Evolutionary conservation across 2,329 filamentous ascomycete genomes (phyloP).

Genomic region (Pseudofabraea citricarpa): DNA sequence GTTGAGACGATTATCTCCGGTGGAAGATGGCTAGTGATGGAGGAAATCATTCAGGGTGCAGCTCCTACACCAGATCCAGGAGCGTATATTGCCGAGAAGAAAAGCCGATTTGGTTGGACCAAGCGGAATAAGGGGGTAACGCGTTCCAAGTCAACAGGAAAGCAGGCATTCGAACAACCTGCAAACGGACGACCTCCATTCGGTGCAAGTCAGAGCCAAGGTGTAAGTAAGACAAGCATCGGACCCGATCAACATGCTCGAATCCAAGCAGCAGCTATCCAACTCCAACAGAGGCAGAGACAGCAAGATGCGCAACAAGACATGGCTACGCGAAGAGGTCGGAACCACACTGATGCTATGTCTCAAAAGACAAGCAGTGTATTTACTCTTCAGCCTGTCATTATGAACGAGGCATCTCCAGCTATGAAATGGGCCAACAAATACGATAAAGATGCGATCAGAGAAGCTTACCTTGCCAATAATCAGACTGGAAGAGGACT

Average conservation of each 20-base stretch:
- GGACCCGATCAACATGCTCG: conserved; percentile 87
- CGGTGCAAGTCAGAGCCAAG: conserved; percentile 34
- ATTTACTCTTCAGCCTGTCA: conserved; percentile 78
- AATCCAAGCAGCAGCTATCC: conserved; percentile 85
- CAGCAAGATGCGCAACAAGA: conserved; percentile 57
- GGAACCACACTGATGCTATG: conserved; percentile 51
- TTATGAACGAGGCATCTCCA: conserved; percentile 81
- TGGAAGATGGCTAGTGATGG: conserved; percentile 88
- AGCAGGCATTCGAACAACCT: conserved; percentile 46
- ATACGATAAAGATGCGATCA: conserved; percentile 85
- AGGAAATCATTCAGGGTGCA: conserved; percentile 93
- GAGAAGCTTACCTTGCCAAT: conserved; percentile 80
- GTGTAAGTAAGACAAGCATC: conserved; percentile 74
- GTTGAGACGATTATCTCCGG: conserved; percentile 80
- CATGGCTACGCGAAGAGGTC: conserved; percentile 42
- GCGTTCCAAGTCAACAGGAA: conserved; percentile 67
- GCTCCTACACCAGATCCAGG: conserved; percentile 78
- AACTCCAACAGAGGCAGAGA: conserved; percentile 71
- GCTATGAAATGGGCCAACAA: conserved; percentile 97
- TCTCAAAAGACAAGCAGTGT: conserved; percentile 81
- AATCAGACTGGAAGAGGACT: conserved; percentile 64
- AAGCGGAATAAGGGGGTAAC: conserved; percentile 57
- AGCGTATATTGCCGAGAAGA: conserved; percentile 93
- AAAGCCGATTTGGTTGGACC: conserved; percentile 86
- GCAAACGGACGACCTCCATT: conserved; percentile 34